Evolutionary conservation across 441 rosid species (phyloP).

Genomic region (Populus hybrid): DNA sequence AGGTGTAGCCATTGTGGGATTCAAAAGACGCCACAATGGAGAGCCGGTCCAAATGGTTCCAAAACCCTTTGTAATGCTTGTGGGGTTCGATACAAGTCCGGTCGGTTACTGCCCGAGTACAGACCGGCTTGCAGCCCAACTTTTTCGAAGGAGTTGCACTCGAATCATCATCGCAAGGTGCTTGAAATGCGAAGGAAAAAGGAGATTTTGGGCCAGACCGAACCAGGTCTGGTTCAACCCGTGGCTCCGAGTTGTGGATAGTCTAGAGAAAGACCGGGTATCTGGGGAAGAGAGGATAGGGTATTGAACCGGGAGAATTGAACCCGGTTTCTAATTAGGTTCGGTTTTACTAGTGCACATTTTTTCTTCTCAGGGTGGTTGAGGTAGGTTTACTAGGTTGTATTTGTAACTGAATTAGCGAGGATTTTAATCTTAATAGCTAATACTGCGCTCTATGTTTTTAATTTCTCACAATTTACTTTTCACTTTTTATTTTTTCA

Average conservation of each 20-base stretch:
- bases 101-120: slow-evolving; percentile 80
- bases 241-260: slow-evolving; percentile 53
- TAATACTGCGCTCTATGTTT: slow-evolving; percentile 1
- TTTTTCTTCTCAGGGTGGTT: slow-evolving; percentile 26
- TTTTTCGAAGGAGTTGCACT: slow-evolving; percentile 71
- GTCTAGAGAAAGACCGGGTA: not conserved
- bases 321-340: slow-evolving; percentile 33
- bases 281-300: not conserved
- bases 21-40: slow-evolving; percentile 93
- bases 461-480: not conserved
- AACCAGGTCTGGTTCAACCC: slow-evolving; percentile 34
- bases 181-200: slow-evolving; percentile 81
- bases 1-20: slow-evolving; percentile 94
- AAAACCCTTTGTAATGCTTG: too few relatives aligned
- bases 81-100: too few relatives aligned
- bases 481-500: not conserved
- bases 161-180: slow-evolving; percentile 90
- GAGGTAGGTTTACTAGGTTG: slow-evolving; percentile 34
- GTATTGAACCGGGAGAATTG: slow-evolving; percentile 19
- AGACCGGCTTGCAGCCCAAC: slow-evolving; percentile 97
- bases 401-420: slow-evolving; percentile 30
- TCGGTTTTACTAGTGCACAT: slow-evolving; percentile 22
- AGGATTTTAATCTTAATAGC: slow-evolving; percentile 16
- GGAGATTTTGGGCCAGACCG: slow-evolving; percentile 41
- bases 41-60: slow-evolving; percentile 94